A percentile compares a stretch with the other conserved stretches of the same genome.
These are phyloP conservation scores for Alternaria tenuissima DNA, from an alignment of 2,329 filamentous ascomycete species.

Conservation along the genomic window DNA sequence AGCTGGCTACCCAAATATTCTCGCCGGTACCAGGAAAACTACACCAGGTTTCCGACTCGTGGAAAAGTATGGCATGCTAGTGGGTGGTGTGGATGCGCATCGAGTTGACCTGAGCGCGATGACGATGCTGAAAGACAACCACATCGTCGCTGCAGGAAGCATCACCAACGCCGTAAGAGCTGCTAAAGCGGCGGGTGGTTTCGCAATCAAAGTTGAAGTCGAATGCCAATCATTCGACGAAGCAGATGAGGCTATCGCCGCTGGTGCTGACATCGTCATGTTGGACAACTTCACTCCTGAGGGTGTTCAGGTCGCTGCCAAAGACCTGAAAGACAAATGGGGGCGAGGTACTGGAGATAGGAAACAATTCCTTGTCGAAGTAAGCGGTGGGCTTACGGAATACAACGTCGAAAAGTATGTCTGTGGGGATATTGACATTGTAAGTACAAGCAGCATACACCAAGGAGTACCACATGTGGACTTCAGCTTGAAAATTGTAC, in stretches of 20 bases:
- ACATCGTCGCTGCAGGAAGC: constrained; percentile 86
- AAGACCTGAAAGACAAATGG: constrained; percentile 81
- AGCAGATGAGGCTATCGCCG: constrained; percentile 88
- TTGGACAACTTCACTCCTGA: constrained; percentile 91
- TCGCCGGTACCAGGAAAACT: constrained; percentile 97
- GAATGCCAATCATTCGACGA: constrained; percentile 89
- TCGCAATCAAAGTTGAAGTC: constrained; percentile 93
- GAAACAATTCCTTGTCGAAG: constrained; percentile 80
- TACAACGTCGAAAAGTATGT: constrained; percentile 85
- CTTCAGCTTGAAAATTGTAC: constrained; percentile 89
- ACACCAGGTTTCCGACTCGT: constrained; percentile 94
- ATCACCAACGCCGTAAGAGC: constrained; percentile 87
- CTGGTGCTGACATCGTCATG: constrained; percentile 96
- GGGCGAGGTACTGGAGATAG: constrained; percentile 66
- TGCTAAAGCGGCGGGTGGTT: constrained; percentile 84
- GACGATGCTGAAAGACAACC: constrained; percentile 99
- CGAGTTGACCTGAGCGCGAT: constrained; percentile 87
- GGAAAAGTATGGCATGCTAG: constrained; percentile 97
- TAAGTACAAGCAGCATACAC: constrained; percentile 96
- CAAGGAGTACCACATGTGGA: constrained; percentile 94
- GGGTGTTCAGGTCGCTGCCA: constrained; percentile 77
- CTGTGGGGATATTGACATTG: constrained; percentile 86
- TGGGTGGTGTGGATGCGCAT: constrained; percentile 91
- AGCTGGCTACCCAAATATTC: constrained; percentile 78
- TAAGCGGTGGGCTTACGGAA: constrained; percentile 87